A percentile compares a stretch with the other conserved stretches of the same genome.
phyloP scores from a whole-genome alignment of 371 early-diverging fungal species.

The Synchytrium microbalum region DNA sequence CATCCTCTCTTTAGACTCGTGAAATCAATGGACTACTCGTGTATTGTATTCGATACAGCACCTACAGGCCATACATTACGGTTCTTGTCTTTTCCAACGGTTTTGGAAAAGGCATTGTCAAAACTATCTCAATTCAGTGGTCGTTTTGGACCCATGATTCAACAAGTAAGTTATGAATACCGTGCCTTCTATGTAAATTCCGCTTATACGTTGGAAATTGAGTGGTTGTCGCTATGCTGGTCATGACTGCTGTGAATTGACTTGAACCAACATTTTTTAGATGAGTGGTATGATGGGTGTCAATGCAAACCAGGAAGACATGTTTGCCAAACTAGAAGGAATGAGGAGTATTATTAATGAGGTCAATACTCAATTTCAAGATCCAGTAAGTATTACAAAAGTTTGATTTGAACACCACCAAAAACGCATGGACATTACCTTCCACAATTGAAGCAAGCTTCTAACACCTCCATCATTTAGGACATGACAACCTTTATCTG shows the following conservation, averaged over 20 bases:
- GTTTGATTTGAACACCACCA: not conserved
- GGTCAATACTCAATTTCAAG: slow-evolving; percentile 94
- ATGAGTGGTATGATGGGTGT: slow-evolving; percentile 97
- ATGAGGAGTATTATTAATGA: slow-evolving; percentile 92
- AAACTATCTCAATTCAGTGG: slow-evolving; percentile 89
- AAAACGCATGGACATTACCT: not conserved
- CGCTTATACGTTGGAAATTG: too few relatives aligned
- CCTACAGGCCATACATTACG: slow-evolving; percentile 99
- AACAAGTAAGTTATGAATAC: slow-evolving; percentile 46
- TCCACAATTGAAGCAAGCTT: too few relatives aligned
- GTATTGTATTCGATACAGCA: slow-evolving; percentile 97
- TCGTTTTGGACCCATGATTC: slow-evolving; percentile 90
- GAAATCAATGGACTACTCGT: slow-evolving; percentile 96
- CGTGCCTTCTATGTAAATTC: not conserved
- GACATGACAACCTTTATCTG: slow-evolving; percentile 97
- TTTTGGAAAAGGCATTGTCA: slow-evolving; percentile 91
- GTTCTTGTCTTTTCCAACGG: slow-evolving; percentile 94
- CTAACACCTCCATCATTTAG: slow-evolving; percentile 28
- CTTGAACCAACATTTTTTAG: slow-evolving; percentile 22
- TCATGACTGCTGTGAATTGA: slow-evolving; percentile 14
- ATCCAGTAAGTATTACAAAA: slow-evolving; percentile 71
- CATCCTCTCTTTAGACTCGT: slow-evolving; percentile 54
- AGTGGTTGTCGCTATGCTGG: too few relatives aligned
- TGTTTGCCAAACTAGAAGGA: slow-evolving; percentile 87
- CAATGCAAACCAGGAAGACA: slow-evolving; percentile 73